Base-by-base conservation (phyloP, 495 filamentous ascomycete genomes). In the Aspergillus incahuasiensis region DNA sequence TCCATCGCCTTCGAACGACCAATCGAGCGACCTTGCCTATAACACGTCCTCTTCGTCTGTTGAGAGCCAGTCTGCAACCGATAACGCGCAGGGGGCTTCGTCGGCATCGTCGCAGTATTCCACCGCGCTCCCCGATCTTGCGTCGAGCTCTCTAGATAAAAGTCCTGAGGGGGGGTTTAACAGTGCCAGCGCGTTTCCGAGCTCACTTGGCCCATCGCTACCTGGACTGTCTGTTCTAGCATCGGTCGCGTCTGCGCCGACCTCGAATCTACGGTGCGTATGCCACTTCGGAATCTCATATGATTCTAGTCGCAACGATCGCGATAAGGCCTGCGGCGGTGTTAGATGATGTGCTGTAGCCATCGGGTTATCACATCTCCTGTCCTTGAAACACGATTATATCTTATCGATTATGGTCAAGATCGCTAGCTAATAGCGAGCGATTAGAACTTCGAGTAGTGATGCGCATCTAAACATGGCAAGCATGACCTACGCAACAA, bases 221-320 rank as follows among this genome's bases (percentile, higher is more conserved):
- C 81, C 84, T 12, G 77, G 75, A 8, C 71, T 87, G 5, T 77
- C 86, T 16, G 77, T 83, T 24, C 74, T 91, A 59, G 84, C 86
- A 48, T 81, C 81, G 42, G 75, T 83, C 58, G 82, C 79, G 45
- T 80, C 82, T 22, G 74, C 79, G 49, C 78, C 80, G 32, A 83
- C 84, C 61, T 82, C 83, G 52, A 86, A 85, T 70, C 65, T 82
- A 62, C 83, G 87, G 88, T 91, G 75, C 55, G 79, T 79, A 35
- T 41, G 16, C 22, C 15, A 40, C 8, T 41, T 42, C 13, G 12
- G 38, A n/a, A n/a, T 39, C 3, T 12, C 2, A 19, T 35, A 43
- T 28, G 25, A 28, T 8, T n/a, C n/a, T n/a, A n/a, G n/a, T n/a
- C 25, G 25, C 25, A 8, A 25, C 18, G 12, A 22, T 56, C 30